A percentile compares a stretch with the other conserved stretches of the same genome.
These are phyloP conservation scores for Trichoderma orchidacearum DNA, from an alignment of 495 filamentous ascomycete genomes.

Conservation along the genomic window DNA sequence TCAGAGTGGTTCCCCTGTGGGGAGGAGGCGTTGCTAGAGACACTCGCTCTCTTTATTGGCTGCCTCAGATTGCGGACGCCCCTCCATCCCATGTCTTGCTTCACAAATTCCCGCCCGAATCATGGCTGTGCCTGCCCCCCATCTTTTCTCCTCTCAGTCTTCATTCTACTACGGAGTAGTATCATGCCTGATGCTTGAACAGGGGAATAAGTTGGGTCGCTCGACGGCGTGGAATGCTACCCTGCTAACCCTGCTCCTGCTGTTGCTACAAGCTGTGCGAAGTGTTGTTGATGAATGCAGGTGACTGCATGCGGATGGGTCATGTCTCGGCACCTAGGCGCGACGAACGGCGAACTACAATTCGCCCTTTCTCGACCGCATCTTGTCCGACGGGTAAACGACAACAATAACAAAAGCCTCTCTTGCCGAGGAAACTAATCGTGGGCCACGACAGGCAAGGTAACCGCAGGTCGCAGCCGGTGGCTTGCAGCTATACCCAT, in stretches of 20 bases:
- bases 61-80: neutral
- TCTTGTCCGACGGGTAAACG: neutral
- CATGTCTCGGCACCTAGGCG: neutral
- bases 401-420: too few species aligned
- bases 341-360: neutral
- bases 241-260: neutral
- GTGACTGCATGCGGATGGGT: neutral
- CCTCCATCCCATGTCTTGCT: neutral
- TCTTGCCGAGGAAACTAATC: neutral
- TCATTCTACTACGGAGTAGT: too few species aligned
- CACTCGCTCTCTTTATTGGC: neutral
- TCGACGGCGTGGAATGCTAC: neutral
- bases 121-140: neutral
- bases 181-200: neutral
- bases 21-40: neutral
- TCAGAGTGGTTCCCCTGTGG: constrained; percentile 9
- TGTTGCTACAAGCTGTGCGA: too few species aligned
- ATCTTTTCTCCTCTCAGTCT: neutral
- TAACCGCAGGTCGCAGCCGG: neutral
- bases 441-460: neutral
- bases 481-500: neutral
- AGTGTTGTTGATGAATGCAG: neutral
- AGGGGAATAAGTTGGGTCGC: neutral
- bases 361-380: neutral
- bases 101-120: neutral